Base-by-base conservation (phyloP, 225 moss, liverwort and hornwort species). In the Bryum argenteum region DNA sequence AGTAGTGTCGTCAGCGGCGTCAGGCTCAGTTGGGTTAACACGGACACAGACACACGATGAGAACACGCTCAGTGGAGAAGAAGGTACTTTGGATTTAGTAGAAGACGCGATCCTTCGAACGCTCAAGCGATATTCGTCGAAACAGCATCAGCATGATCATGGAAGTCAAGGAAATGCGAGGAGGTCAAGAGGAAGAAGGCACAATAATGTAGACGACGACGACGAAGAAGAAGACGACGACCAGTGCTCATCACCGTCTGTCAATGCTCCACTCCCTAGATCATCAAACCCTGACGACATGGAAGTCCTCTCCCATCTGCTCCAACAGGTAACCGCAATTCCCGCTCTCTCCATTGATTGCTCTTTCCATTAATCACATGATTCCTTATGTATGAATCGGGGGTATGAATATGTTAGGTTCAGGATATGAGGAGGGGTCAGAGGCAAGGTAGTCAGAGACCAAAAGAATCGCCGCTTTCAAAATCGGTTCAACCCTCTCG, bases 61-160 rank as follows among this genome's bases (percentile, higher is more conserved):
- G 53, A 2, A 5, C 5, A 26, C 65, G 22, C 64, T 54, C 14
- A 78, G 78, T 37, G 73, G 75, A 65, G 72, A 79, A 43, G 78
- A 79, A 38, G 83, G 77, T n/a, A 76, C 78, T 12, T 57, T 87
- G 67, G 67, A 81, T 68, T 71, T 84, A 52, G 76, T 87, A 58
- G 81, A 87, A 73, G 71, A 23, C 21, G 78, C 79, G 4, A 72
- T 87, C 21, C 67, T 83, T 21, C 67, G 67, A 26, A 81, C 67
- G 39, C 76, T 87, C 16, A 67, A 40, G 58, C 67, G 60, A 26
- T 72, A 78, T 67, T 70, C 81, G 20, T 63, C 33, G 15, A 62
- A 68, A 48, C 63, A 63, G 2, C 48, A 72, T 42, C 63, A 63
- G 1, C 39, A 63, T 23, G 42, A 26, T 15, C 52, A 58, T 45